Conservation (phyloP, 2,329 filamentous ascomycete genomes). For the Stylonectria norvegica region DNA sequence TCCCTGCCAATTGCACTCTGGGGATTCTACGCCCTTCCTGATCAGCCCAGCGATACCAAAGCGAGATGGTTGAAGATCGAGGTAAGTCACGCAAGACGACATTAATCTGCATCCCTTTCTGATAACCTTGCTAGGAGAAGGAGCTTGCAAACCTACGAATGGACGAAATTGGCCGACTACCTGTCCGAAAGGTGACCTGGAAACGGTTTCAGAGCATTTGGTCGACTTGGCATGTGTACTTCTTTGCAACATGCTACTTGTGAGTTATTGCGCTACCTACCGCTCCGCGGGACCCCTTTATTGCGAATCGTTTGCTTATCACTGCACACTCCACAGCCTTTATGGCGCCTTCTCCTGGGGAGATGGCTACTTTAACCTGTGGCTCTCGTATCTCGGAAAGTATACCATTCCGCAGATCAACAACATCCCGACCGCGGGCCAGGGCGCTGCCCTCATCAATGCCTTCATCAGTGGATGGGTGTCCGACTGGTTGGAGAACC, state of each 20-base stretch:
- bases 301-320: background rate
- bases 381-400: constrained; percentile 32
- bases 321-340: background rate
- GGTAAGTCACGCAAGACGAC: background rate
- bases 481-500: constrained; percentile 9
- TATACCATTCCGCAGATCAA: constrained; percentile 39
- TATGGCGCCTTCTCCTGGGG: constrained; percentile 13
- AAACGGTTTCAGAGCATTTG: constrained; percentile 10
- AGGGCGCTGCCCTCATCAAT: constrained; percentile 11
- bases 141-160: constrained; percentile 8
- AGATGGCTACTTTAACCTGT: constrained; percentile 34
- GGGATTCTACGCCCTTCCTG: constrained; percentile 16
- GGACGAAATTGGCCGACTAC: constrained; percentile 7
- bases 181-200: constrained; percentile 11
- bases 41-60: constrained; percentile 10
- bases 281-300: background rate
- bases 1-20: constrained; percentile 14
- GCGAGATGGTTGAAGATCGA: constrained; percentile 10
- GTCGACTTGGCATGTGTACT: constrained; percentile 12
- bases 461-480: constrained; percentile 11
- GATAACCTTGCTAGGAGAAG: constrained; percentile 3
- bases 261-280: background rate
- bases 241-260: constrained; percentile 11
- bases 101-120: background rate
- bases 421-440: constrained; percentile 38